Evolutionary conservation across 352 stramenopile genomes (phyloP), one percentile per base, ranked within the genome.

Genomic region (Phytopythium aichiense): DNA sequence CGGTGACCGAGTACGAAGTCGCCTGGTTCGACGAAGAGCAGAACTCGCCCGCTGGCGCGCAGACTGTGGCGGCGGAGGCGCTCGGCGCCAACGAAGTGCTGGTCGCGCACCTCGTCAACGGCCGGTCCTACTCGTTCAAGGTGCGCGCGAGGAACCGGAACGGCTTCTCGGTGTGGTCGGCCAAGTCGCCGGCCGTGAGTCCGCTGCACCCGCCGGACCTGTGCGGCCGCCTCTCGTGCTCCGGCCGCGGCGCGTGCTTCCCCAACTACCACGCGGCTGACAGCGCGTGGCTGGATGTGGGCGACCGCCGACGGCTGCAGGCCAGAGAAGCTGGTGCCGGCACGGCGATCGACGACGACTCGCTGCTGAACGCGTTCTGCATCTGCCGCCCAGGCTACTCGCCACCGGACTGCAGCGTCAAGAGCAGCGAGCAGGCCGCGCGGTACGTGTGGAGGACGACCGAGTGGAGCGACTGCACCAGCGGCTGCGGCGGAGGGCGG

Each of bases 171-270:
- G 77, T 80, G 28, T 89, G 78, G 78, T 89, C 80, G 30, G 82
- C 82, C 56, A 88, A 88, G 64, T 91, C 82, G 28, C 68, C 84
- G 8, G 73, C 76, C 7, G 82, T 91, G 66, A 89, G 77, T 59
- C 80, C 80, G 8, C 65, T 91, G 60, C 80, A 90, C 52, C 82
- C 82, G 23, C 75, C 82, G 18, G 80, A 91, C 71, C 57, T 91
- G n/a, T 91, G 82, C 42, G 78, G 69, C 13, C 68, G 77, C 30
- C 60, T 87, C 11, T 76, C 76, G 46, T 91, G 82, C 59, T 89
- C 80, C 0, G 79, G 79, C 22, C 77, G 84, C 40, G 80, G 82
- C 51, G 84, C 73, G 37, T 91, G 80, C 65, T 89, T 91, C 61
- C 82, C 82, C 12, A 77, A 78, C 50, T 89, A 89, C 53, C 65